Evolutionary conservation across 1,139 yeast species (phyloP).

Genomic region (Pneumocystis murina): DNA sequence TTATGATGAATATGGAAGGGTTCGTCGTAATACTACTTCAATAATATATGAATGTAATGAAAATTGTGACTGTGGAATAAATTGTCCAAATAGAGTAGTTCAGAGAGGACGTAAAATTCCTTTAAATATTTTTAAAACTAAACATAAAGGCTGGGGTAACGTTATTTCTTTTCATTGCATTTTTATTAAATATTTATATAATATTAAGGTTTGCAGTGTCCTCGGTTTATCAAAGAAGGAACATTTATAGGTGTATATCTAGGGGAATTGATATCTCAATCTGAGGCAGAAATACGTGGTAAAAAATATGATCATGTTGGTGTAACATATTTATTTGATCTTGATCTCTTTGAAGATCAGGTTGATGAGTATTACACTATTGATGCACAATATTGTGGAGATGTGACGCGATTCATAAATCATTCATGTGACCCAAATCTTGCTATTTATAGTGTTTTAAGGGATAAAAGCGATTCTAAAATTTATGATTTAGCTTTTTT

Average conservation of each 20-base stretch:
- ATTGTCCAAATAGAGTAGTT: conserved; percentile 10
- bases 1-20: conserved; percentile 7
- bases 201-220: conserved; percentile 4
- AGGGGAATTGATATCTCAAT: conserved; percentile 11
- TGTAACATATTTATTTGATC: conserved; percentile 11
- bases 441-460: conserved; percentile 6
- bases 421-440: conserved; percentile 11
- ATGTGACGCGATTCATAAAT: conserved; percentile 13
- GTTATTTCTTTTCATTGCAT: neutral
- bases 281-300: conserved; percentile 7
- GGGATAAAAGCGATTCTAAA: conserved; percentile 1
- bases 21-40: conserved; percentile 2
- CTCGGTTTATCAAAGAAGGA: conserved; percentile 7
- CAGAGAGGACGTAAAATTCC: conserved; percentile 10
- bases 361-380: conserved; percentile 6
- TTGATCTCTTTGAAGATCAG: conserved; percentile 11
- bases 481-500: conserved; percentile 11
- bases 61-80: conserved; percentile 6
- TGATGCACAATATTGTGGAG: conserved; percentile 14
- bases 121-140: conserved; percentile 11
- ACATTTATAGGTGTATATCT: conserved; percentile 11
- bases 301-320: conserved; percentile 6
- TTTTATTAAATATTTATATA: neutral
- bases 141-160: conserved; percentile 12
- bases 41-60: conserved; percentile 10